Base-by-base conservation (phyloP, 768 basidiomycete species). In the Trametes elegans region DNA sequence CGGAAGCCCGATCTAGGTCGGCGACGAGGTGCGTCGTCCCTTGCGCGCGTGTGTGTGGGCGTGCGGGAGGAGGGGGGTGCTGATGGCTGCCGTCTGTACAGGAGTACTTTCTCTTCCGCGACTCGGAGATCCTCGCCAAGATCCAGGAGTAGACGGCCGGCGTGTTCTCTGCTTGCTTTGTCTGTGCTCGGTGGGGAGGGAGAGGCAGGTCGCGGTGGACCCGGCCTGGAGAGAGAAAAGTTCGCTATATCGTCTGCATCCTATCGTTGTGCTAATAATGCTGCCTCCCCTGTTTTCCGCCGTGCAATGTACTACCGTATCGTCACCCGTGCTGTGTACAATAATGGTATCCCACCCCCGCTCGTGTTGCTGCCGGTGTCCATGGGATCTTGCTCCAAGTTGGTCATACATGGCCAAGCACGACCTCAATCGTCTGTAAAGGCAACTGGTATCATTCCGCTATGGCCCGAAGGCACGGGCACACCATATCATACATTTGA, bases 31-130 rank as follows among this genome's bases (percentile, higher is more conserved):
- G 66, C 56, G 88, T 80, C 42, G 28, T 51, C 29, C 19, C 38
- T 19, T 18, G 4, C 21, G 32, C 16, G 19, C 27, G 38, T n/a
- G n/a, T n/a, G n/a, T n/a, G n/a, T n/a, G 13, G 7, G 48, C 8
- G 40, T n/a, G 36, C 19, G 24, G 7, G n/a, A n/a, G n/a, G n/a
- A n/a, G 26, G 14, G 40, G 55, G 23, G 41, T 11, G 42, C 48
- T 38, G 39, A 55, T 23, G 26, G 51, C 46, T 19, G n/a, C n/a
- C n/a, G 57, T 35, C 7, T 64, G 16, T n/a, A 16, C 29, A 98
- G 94, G 96, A 99, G 69, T 99, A 89, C 74, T 88, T 81, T 78
- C 74, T 99, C 55, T 98, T 95, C 86, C 90, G 87, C 75, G 96
- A 98, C 73, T 71, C 83, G 24, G 95, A 98, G 68, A 97, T 99